A percentile compares a stretch with the other conserved stretches of the same genome.
phyloP scores from a whole-genome alignment of 768 basidiomycete species.

The Roridomyces roridus region DNA sequence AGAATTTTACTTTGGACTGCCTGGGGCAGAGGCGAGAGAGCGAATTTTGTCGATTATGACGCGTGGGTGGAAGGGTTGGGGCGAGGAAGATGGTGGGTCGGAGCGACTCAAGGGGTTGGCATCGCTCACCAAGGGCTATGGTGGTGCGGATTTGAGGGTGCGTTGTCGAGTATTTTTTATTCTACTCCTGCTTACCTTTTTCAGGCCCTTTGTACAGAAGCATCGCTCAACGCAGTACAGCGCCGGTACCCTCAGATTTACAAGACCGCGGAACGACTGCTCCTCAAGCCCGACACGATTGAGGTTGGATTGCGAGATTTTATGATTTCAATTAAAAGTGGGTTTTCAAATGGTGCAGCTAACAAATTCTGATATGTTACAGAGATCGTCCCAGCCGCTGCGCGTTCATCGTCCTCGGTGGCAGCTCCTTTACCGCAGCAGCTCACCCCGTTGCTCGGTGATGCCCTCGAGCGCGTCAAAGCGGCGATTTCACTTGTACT shows the following conservation, averaged over 20 bases:
- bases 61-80: constrained; percentile 86
- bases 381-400: constrained; percentile 96
- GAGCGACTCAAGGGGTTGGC: constrained; percentile 64
- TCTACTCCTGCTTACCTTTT: constrained; percentile 1
- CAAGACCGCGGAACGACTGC: constrained; percentile 83
- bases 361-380: too few species aligned
- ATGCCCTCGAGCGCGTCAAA: constrained; percentile 75
- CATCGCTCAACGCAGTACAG: constrained; percentile 95
- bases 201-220: constrained; percentile 95
- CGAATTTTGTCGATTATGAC: constrained; percentile 93
- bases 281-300: constrained; percentile 87
- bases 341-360: constrained; percentile 35
- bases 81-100: constrained; percentile 43
- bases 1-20: constrained; percentile 97
- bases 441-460: constrained; percentile 77
- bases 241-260: constrained; percentile 97
- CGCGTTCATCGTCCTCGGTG: constrained; percentile 85
- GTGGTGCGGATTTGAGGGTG: constrained; percentile 94
- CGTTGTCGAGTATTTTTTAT: constrained; percentile 35
- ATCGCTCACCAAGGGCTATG: constrained; percentile 94
- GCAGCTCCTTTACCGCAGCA: constrained; percentile 88
- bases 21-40: constrained; percentile 81
- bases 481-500: constrained; percentile 73
- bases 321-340: constrained; percentile 97
- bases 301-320: constrained; percentile 88